phyloP scores from a whole-genome alignment of 768 basidiomycete genomes.

The Psilocybe cubensis region DNA sequence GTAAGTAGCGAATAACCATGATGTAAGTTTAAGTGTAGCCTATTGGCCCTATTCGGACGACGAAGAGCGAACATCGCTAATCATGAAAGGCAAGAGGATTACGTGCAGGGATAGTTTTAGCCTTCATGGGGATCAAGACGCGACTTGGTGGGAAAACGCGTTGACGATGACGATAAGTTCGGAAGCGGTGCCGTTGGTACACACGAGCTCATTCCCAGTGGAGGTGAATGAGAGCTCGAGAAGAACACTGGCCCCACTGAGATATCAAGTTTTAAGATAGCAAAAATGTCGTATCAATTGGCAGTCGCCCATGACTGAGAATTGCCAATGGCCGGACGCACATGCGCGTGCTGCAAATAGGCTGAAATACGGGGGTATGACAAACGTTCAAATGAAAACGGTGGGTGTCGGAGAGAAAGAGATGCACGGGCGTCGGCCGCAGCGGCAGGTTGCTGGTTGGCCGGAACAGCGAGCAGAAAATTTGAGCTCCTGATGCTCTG shows the following conservation, averaged over 20 bases:
- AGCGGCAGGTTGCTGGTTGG: neutral
- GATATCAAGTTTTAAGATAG: neutral
- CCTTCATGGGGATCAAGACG: neutral
- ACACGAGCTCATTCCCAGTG: neutral
- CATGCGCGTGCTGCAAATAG: conserved; percentile 16
- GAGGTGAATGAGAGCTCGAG: neutral
- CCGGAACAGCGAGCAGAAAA: neutral
- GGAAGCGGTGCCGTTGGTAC: neutral
- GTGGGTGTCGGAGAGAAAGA: neutral
- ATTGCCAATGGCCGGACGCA: conserved; percentile 20
- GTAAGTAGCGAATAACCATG: neutral
- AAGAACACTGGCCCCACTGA: neutral
- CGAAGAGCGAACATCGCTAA: neutral
- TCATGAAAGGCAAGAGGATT: neutral
- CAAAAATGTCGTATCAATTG: neutral
- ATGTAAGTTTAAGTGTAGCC: too few relatives aligned
- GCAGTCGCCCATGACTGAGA: neutral
- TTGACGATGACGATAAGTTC: neutral
- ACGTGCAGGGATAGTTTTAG: neutral
- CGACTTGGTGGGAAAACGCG: neutral
- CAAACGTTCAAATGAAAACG: conserved; percentile 7
- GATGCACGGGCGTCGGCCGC: conserved; percentile 5
- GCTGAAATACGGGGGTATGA: neutral
- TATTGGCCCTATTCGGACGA: neutral
- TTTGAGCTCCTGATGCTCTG: conserved; percentile 1